phyloP scores from a whole-genome alignment of 179 eudicot genomes.

The Heliamphora pulchella region DNA sequence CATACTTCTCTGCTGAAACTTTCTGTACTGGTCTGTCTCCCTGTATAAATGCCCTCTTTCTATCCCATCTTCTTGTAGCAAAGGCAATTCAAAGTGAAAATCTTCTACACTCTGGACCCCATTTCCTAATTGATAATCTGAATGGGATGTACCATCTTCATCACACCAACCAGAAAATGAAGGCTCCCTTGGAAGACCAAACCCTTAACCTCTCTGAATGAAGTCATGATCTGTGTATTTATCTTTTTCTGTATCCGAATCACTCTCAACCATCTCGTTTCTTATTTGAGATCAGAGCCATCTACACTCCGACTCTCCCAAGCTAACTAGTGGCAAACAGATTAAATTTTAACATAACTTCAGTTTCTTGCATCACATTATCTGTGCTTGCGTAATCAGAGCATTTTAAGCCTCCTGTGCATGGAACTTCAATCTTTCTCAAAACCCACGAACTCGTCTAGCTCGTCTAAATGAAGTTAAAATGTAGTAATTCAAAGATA shows the following conservation, averaged over 20 bases:
- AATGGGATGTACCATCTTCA: constrained; percentile 16
- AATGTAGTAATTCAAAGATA: neutral
- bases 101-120: constrained; percentile 14
- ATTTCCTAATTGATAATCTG: constrained; percentile 12
- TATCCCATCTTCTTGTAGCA: constrained; percentile 9
- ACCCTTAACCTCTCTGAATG: constrained; percentile 5
- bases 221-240: constrained; percentile 15
- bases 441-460: neutral
- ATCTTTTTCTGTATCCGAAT: constrained; percentile 17
- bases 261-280: constrained; percentile 25
- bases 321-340: neutral
- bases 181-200: constrained; percentile 22
- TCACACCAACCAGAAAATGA: constrained; percentile 39
- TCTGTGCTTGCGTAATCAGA: no score
- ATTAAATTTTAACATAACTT: neutral
- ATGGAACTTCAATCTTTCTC: neutral
- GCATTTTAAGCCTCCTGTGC: no score
- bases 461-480: neutral
- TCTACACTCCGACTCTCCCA: neutral
- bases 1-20: constrained; percentile 12
- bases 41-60: constrained; percentile 11
- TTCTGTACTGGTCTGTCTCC: constrained; percentile 3
- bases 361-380: neutral
- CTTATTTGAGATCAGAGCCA: constrained; percentile 14
- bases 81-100: constrained; percentile 24